A percentile compares a stretch with the other conserved stretches of the same genome.
Evolutionary conservation across 202 grass and related monocot species (phyloP).

Genomic region (Brachypodium distachyon): DNA sequence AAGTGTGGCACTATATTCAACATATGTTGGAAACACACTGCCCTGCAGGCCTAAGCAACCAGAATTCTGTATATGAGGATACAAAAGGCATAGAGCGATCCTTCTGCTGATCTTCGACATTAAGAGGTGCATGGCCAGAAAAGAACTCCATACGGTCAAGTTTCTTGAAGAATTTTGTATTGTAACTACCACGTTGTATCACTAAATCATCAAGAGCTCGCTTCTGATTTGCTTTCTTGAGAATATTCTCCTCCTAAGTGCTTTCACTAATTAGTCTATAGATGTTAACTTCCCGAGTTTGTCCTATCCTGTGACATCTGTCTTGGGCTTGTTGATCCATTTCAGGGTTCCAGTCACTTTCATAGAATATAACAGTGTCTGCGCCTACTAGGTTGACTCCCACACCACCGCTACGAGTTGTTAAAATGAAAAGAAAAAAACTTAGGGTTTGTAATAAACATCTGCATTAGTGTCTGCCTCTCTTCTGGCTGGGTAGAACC

Average conservation of each 20-base stretch:
- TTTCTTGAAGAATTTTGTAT: conserved; percentile 98
- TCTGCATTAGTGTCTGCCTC: conserved; percentile 84
- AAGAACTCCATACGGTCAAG: conserved; percentile 97
- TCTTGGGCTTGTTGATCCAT: conserved; percentile 98
- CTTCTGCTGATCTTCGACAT: conserved; percentile 31
- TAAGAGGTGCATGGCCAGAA: conserved; percentile 52
- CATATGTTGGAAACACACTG: too few species aligned
- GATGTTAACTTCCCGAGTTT: conserved; percentile 89
- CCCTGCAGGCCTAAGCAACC: too few species aligned
- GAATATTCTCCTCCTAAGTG: conserved; percentile 91
- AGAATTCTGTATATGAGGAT: conserved; percentile 42
- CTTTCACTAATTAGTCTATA: conserved; percentile 84
- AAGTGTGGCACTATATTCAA: too few species aligned
- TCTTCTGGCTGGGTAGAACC: conserved; percentile 80
- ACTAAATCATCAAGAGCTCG: conserved; percentile 81
- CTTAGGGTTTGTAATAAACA: conserved; percentile 83
- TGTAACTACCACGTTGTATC: conserved; percentile 93
- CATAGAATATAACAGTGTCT: conserved; percentile 95
- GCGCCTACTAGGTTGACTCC: conserved; percentile 92
- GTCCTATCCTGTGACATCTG: conserved; percentile 94
- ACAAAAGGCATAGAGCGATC: conserved; percentile 9
- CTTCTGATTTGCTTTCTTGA: conserved; percentile 94
- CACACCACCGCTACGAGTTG: conserved; percentile 85
- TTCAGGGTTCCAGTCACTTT: conserved; percentile 94
- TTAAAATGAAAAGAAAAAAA: conserved; percentile 89